Evolutionary conservation across 2,329 filamentous ascomycete genomes (phyloP).

Genomic region (Trichoderma simmonsii): DNA sequence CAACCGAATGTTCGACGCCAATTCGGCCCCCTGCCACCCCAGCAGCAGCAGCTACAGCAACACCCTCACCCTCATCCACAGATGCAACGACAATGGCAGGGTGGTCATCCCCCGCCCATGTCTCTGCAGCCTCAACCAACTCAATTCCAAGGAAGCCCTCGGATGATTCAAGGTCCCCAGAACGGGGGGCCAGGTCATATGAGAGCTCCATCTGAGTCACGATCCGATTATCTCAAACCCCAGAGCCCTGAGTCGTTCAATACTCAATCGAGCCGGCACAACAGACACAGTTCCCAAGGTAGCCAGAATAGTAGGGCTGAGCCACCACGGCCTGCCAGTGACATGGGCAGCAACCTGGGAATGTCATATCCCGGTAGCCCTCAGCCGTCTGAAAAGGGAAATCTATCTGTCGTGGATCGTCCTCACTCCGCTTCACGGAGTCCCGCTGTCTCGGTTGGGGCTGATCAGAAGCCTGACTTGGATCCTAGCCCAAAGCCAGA

Average conservation of each 20-base stretch:
- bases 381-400: background rate
- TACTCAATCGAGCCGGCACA: background rate
- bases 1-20: conserved; percentile 20
- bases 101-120: background rate
- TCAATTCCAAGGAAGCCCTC: background rate
- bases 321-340: background rate
- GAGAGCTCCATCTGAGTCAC: conserved; percentile 1
- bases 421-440: background rate
- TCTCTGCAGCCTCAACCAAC: background rate
- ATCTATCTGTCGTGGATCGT: background rate
- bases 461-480: conserved; percentile 3
- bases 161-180: background rate
- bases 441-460: background rate
- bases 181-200: background rate
- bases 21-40: conserved; percentile 7
- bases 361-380: background rate
- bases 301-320: background rate
- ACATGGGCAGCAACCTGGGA: background rate
- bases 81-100: conserved; percentile 1
- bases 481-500: background rate
- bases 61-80: background rate
- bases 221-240: background rate
- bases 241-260: background rate
- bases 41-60: background rate
- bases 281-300: background rate